Conservation (phyloP, 805 yeast genomes). For the Sugiyamaella floridensis region DNA sequence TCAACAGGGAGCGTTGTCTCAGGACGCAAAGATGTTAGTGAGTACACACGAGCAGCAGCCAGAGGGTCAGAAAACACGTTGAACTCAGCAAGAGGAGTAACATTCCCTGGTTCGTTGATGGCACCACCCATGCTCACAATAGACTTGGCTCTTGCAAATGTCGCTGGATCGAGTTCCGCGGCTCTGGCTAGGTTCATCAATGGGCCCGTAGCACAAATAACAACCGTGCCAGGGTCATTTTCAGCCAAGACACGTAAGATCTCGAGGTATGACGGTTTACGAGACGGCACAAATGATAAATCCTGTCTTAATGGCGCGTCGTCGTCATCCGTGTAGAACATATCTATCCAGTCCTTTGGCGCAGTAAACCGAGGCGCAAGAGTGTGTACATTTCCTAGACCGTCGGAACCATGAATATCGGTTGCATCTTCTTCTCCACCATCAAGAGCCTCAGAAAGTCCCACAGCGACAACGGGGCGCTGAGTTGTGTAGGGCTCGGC, state of each 20-base stretch:
- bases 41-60: slow-evolving; percentile 35
- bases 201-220: slow-evolving; percentile 36
- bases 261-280: slow-evolving; percentile 28
- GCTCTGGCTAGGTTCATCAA: slow-evolving; percentile 37
- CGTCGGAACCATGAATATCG: slow-evolving; percentile 37
- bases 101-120: slow-evolving; percentile 32
- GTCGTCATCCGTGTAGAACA: slow-evolving; percentile 16
- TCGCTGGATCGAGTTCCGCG: slow-evolving; percentile 32
- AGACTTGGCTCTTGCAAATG: slow-evolving; percentile 31
- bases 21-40: slow-evolving; percentile 29
- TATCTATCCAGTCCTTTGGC: slow-evolving; percentile 24
- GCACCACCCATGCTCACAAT: slow-evolving; percentile 38
- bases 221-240: slow-evolving; percentile 33
- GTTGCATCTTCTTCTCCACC: slow-evolving; percentile 32
- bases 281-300: slow-evolving; percentile 28
- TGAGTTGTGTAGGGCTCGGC: slow-evolving; percentile 20
- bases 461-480: slow-evolving; percentile 31
- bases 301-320: slow-evolving; percentile 1
- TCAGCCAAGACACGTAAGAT: slow-evolving; percentile 31
- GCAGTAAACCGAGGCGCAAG: slow-evolving; percentile 32
- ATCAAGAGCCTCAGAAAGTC: slow-evolving; percentile 26
- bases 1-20: slow-evolving; percentile 25
- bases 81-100: slow-evolving; percentile 38
- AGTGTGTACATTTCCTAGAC: slow-evolving; percentile 35
- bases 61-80: slow-evolving; percentile 36